These are phyloP conservation scores for Cyclotella kingstonii DNA, from an alignment of 108 stramenopile species.

Conservation along the genomic window DNA sequence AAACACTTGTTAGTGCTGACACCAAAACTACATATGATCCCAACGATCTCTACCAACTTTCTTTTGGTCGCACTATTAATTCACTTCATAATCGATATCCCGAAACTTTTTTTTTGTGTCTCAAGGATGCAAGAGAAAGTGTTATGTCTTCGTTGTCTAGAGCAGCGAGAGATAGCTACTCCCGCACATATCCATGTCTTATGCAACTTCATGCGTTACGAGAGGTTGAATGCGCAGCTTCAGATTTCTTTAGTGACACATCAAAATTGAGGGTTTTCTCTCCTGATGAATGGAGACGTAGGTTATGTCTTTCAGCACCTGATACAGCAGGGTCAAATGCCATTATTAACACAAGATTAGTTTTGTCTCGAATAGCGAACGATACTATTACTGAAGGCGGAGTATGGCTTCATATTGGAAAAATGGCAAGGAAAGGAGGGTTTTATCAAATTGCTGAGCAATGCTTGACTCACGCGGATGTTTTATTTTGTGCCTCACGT, in stretches of 20 bases:
- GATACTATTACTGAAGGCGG: conserved; percentile 63
- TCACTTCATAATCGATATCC: conserved; percentile 40
- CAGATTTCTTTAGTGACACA: conserved; percentile 14
- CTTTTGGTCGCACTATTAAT: conserved; percentile 64
- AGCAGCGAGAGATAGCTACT: conserved; percentile 76
- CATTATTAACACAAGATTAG: conserved; percentile 66
- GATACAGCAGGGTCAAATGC: conserved; percentile 42
- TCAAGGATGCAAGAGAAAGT: conserved; percentile 54
- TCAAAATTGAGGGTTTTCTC: conserved; percentile 32
- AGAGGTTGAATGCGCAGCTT: conserved; percentile 67
- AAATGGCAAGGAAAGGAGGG: conserved; percentile 63
- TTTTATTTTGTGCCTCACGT: conserved; percentile 15
- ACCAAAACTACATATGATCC: conserved; percentile 8
- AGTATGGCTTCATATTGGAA: conserved; percentile 70
- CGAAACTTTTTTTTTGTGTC: conserved; percentile 18
- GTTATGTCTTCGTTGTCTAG: conserved; percentile 66
- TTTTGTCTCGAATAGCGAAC: conserved; percentile 58
- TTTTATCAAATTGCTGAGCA: conserved; percentile 60
- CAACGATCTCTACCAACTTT: conserved; percentile 46
- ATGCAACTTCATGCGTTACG: conserved; percentile 67
- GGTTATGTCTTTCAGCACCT: conserved; percentile 42
- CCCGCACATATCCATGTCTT: conserved; percentile 62
- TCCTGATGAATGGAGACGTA: conserved; percentile 47
- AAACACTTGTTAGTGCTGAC: conserved; percentile 16
- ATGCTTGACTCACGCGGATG: conserved; percentile 66